Conservation (phyloP, 306 rosid species). For the Malus asiatica region DNA sequence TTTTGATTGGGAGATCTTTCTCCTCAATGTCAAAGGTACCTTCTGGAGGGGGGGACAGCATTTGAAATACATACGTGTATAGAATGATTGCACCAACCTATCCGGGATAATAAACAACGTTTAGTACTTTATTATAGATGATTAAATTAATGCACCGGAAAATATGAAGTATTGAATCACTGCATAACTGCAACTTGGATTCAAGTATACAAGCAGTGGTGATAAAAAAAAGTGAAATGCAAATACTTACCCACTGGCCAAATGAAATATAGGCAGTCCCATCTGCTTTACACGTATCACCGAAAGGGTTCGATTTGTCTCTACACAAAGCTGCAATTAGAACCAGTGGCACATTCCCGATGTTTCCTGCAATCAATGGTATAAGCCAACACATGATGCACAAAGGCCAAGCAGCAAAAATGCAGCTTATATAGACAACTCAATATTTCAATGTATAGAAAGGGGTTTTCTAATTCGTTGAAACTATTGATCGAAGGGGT, state of each 20-base stretch:
- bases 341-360: slow-evolving; percentile 97
- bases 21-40: slow-evolving; percentile 73
- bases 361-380: slow-evolving; percentile 60
- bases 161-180: neutral
- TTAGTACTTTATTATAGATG: neutral
- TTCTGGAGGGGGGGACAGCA: slow-evolving; percentile 94
- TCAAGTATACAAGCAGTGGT: neutral
- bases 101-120: neutral
- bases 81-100: slow-evolving; percentile 97
- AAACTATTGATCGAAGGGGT: neutral
- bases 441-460: neutral
- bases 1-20: slow-evolving; percentile 49
- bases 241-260: slow-evolving; percentile 92
- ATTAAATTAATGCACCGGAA: neutral
- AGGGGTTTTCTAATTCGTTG: too few species aligned
- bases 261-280: slow-evolving; percentile 96
- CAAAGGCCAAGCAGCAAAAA: neutral
- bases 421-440: neutral
- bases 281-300: slow-evolving; percentile 75
- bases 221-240: slow-evolving; percentile 10
- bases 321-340: slow-evolving; percentile 86
- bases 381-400: neutral
- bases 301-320: slow-evolving; percentile 74
- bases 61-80: slow-evolving; percentile 81
- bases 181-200: slow-evolving; percentile 1